phyloP scores from a whole-genome alignment of 352 stramenopile species.

The Globisporangium rhizosaccharum region DNA sequence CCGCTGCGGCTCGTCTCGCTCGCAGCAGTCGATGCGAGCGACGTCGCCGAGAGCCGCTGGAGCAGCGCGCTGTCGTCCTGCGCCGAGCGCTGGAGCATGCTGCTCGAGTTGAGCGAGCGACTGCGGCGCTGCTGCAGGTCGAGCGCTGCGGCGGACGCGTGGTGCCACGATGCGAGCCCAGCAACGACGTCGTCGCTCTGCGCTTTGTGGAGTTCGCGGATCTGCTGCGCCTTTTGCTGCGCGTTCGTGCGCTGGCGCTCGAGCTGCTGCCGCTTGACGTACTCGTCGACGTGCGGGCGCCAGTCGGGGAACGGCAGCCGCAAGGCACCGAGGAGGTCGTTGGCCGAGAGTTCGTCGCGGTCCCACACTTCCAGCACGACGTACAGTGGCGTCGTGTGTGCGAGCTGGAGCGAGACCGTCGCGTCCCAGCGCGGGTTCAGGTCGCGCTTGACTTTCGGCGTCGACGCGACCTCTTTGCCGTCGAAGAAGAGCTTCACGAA shows the following conservation, averaged over 20 bases:
- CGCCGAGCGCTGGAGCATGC: constrained; percentile 1
- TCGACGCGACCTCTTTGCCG: constrained; percentile 57
- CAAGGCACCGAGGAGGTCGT: constrained; percentile 60
- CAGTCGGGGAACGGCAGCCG: constrained; percentile 71
- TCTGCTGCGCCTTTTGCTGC: constrained; percentile 21
- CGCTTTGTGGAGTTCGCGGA: constrained; percentile 16
- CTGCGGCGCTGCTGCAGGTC: constrained; percentile 18
- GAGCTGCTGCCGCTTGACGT: constrained; percentile 25
- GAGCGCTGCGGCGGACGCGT: neutral
- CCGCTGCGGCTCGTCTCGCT: constrained; percentile 10
- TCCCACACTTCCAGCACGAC: constrained; percentile 71
- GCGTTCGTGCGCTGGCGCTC: constrained; percentile 24
- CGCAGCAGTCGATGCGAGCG: constrained; percentile 12
- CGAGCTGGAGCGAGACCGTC: constrained; percentile 50
- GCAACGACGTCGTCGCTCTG: constrained; percentile 8
- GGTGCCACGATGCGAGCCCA: no score
- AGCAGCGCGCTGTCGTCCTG: constrained; percentile 5
- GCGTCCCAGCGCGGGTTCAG: constrained; percentile 75
- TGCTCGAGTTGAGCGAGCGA: constrained; percentile 35
- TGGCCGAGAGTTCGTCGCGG: constrained; percentile 63
- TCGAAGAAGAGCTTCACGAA: constrained; percentile 77
- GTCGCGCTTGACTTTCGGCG: constrained; percentile 64
- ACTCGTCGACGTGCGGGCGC: constrained; percentile 41
- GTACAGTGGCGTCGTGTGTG: constrained; percentile 49
- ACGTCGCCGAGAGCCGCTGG: constrained; percentile 7